phyloP scores from a whole-genome alignment of 2,329 filamentous ascomycete species.

The Didymosphaeria variabile region DNA sequence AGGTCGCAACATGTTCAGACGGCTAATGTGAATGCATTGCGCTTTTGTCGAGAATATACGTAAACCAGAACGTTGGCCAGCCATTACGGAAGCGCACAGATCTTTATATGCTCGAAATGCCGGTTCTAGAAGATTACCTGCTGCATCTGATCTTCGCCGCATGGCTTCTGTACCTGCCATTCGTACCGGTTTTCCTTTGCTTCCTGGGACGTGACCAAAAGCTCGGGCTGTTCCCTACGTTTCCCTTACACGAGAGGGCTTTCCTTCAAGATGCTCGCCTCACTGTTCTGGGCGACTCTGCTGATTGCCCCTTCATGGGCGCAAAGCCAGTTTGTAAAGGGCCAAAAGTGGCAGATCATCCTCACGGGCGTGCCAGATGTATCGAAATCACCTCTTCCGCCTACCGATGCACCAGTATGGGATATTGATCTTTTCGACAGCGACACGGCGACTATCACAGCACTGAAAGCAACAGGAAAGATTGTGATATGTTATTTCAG shows the following conservation, averaged over 20 bases:
- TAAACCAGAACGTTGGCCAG: slow-evolving; percentile 28
- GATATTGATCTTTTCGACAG: slow-evolving; percentile 45
- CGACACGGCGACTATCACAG: slow-evolving; percentile 28
- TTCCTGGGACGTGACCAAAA: slow-evolving; percentile 13
- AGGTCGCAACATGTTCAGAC: slow-evolving; percentile 22
- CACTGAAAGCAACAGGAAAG: slow-evolving; percentile 37
- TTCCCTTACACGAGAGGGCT: slow-evolving; percentile 2
- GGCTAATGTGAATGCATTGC: slow-evolving; percentile 35
- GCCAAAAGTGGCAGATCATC: slow-evolving; percentile 43
- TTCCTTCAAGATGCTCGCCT: slow-evolving; percentile 21
- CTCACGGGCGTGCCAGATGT: slow-evolving; percentile 35
- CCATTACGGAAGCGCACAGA: slow-evolving; percentile 19
- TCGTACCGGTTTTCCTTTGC: slow-evolving; percentile 17
- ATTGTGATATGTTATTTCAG: slow-evolving; percentile 46
- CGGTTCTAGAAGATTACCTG: slow-evolving; percentile 18
- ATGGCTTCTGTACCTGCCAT: slow-evolving; percentile 25
- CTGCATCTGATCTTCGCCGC: slow-evolving; percentile 20
- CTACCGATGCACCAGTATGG: slow-evolving; percentile 39
- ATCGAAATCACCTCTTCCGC: slow-evolving; percentile 36
- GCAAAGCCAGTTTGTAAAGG: slow-evolving; percentile 29
- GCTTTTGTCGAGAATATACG: slow-evolving; percentile 32
- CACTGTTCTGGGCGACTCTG: slow-evolving; percentile 26
- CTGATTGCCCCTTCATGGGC: slow-evolving; percentile 23
- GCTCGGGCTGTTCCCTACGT: slow-evolving; percentile 11
- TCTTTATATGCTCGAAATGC: slow-evolving; percentile 17